phyloP scores from a whole-genome alignment of 2,329 filamentous ascomycete species.

The Ophiostoma quercus region DNA sequence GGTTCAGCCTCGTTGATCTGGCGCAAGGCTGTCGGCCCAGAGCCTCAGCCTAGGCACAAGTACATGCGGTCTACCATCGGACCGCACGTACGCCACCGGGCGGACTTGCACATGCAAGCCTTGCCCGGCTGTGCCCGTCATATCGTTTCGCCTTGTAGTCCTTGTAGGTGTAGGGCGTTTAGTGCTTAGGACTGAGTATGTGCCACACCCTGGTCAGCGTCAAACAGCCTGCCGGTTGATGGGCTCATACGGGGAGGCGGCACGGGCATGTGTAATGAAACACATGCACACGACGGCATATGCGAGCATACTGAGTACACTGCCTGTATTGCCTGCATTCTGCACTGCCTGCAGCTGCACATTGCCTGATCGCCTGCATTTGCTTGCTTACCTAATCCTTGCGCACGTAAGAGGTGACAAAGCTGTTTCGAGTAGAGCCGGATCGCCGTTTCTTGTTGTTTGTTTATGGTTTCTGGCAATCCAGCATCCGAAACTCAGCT shows the following conservation, averaged over 20 bases:
- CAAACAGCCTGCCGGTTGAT: not conserved
- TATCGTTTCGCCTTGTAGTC: not conserved
- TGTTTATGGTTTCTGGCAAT: conserved; percentile 4
- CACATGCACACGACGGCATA: not conserved
- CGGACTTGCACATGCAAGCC: not conserved
- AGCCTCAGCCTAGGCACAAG: not conserved
- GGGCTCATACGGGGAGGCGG: not conserved
- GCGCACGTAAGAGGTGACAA: not conserved
- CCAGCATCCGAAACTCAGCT: not conserved
- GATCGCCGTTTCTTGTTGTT: not conserved
- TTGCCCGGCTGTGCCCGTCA: not conserved
- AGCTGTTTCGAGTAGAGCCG: not conserved
- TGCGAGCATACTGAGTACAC: not conserved
- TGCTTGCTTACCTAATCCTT: not conserved
- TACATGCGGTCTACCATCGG: not conserved
- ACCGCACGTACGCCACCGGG: not conserved
- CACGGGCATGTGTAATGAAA: not conserved
- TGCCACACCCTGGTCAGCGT: not conserved
- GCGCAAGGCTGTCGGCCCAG: not conserved
- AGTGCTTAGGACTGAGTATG: not conserved
- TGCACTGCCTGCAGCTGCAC: not conserved
- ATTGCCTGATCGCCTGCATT: not conserved
- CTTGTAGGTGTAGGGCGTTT: not conserved
- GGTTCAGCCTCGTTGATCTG: not conserved
- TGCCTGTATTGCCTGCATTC: not conserved